phyloP scores from a whole-genome alignment of 2,329 filamentous ascomycete species.

The Fusarium praegraminearum region DNA sequence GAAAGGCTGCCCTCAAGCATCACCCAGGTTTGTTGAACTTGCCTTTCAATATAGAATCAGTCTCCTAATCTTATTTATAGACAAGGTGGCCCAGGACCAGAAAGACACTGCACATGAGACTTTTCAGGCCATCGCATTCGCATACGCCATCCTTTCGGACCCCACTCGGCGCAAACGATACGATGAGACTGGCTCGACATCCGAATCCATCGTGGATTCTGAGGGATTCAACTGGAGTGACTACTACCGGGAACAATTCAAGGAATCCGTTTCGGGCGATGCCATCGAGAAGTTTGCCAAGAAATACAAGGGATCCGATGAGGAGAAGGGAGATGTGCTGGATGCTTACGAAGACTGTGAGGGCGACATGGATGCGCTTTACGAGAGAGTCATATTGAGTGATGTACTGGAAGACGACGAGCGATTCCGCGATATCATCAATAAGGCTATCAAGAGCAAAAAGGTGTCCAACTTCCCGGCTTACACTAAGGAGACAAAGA shows the following conservation, averaged over 20 bases:
- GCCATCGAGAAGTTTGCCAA: slow-evolving; percentile 80
- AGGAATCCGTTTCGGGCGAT: slow-evolving; percentile 78
- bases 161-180: slow-evolving; percentile 83
- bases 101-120: slow-evolving; percentile 80
- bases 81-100: slow-evolving; percentile 78
- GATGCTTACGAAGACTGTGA: slow-evolving; percentile 77
- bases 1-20: slow-evolving; percentile 86
- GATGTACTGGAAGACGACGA: slow-evolving; percentile 86
- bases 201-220: slow-evolving; percentile 80
- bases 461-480: slow-evolving; percentile 74
- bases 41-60: not conserved
- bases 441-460: slow-evolving; percentile 78
- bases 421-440: slow-evolving; percentile 83
- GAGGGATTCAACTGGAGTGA: slow-evolving; percentile 90
- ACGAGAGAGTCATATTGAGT: slow-evolving; percentile 87
- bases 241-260: slow-evolving; percentile 89
- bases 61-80: slow-evolving; percentile 56
- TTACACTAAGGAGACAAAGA: slow-evolving; percentile 81
- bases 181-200: slow-evolving; percentile 89
- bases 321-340: slow-evolving; percentile 84
- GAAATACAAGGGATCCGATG: slow-evolving; percentile 86
- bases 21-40: slow-evolving; percentile 75
- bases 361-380: slow-evolving; percentile 82
- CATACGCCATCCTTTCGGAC: slow-evolving; percentile 93
- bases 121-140: slow-evolving; percentile 93